Percentiles rank a stretch among this genome's conserved stretches.
phyloP scores from a whole-genome alignment of 1,139 yeast species.

The Yamadazyma sp. region DNA sequence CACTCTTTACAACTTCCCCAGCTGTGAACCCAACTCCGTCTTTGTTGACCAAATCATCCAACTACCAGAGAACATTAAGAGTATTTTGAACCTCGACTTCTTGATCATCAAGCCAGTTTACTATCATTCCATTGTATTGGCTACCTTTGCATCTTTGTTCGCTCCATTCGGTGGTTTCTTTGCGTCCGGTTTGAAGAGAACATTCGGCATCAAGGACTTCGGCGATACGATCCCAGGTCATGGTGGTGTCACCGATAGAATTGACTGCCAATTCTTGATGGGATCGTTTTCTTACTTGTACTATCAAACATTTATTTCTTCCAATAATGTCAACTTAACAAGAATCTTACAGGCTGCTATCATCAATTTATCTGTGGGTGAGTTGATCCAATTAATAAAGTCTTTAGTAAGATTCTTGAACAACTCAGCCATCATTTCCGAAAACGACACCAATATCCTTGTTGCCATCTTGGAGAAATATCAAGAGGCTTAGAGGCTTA shows the following conservation, averaged over 20 bases:
- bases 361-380: conserved; percentile 65
- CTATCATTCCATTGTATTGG: conserved; percentile 80
- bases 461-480: conserved; percentile 28
- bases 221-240: conserved; percentile 65
- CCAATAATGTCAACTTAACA: conserved; percentile 69
- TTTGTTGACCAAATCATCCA: conserved; percentile 77
- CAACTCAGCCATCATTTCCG: conserved; percentile 50
- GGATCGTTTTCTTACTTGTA: conserved; percentile 92
- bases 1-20: conserved; percentile 44
- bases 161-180: conserved; percentile 99
- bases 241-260: conserved; percentile 96
- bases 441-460: conserved; percentile 26
- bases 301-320: conserved; percentile 86
- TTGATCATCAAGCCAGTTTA: conserved; percentile 81
- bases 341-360: conserved; percentile 74
- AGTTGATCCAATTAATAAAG: conserved; percentile 62
- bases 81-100: conserved; percentile 26
- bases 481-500: background rate
- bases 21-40: conserved; percentile 85
- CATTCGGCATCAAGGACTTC: conserved; percentile 72
- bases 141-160: conserved; percentile 93
- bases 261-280: conserved; percentile 97
- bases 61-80: conserved; percentile 67
- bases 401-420: conserved; percentile 64
- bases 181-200: conserved; percentile 94